A percentile compares a stretch with the other conserved stretches of the same genome.
phyloP scores from a whole-genome alignment of 352 stramenopile species.

The Phytophthora citricola region DNA sequence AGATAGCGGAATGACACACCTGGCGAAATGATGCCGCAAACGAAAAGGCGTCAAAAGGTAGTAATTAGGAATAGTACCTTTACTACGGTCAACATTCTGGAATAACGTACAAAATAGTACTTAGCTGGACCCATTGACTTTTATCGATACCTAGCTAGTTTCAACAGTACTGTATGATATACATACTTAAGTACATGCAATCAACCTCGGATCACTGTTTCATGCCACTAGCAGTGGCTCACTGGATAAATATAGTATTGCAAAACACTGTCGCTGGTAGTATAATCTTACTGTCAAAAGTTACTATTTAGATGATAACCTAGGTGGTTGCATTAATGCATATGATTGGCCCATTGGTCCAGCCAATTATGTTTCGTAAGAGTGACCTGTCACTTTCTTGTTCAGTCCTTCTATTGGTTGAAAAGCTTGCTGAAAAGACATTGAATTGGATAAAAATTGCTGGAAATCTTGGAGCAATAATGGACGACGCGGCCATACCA shows the following conservation, averaged over 20 bases:
- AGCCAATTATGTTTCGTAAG: constrained; percentile 16
- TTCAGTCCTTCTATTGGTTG: constrained; percentile 3
- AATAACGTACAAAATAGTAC: too few species aligned
- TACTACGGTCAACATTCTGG: too few species aligned
- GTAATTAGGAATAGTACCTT: too few species aligned
- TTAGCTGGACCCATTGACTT: too few species aligned
- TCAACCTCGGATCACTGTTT: too few species aligned
- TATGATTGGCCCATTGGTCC: constrained; percentile 10
- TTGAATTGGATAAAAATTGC: constrained; percentile 2
- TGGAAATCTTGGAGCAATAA: not conserved
- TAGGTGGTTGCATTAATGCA: not conserved
- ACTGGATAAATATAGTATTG: too few species aligned
- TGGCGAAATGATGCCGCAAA: constrained; percentile 19
- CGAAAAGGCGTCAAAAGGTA: constrained; percentile 9
- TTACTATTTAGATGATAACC: not conserved
- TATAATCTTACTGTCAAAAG: too few species aligned
- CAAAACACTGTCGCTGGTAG: too few species aligned
- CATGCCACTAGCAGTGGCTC: too few species aligned
- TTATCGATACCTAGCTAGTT: too few species aligned
- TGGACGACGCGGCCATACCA: not conserved
- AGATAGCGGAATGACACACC: constrained; percentile 26
- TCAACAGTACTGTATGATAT: too few species aligned
- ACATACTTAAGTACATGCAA: too few species aligned
- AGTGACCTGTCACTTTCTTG: constrained; percentile 19
- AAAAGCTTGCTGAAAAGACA: not conserved